These are phyloP conservation scores for Cryptococcus sp. DNA, from an alignment of 1,284 basidiomycete species.

Conservation along the genomic window DNA sequence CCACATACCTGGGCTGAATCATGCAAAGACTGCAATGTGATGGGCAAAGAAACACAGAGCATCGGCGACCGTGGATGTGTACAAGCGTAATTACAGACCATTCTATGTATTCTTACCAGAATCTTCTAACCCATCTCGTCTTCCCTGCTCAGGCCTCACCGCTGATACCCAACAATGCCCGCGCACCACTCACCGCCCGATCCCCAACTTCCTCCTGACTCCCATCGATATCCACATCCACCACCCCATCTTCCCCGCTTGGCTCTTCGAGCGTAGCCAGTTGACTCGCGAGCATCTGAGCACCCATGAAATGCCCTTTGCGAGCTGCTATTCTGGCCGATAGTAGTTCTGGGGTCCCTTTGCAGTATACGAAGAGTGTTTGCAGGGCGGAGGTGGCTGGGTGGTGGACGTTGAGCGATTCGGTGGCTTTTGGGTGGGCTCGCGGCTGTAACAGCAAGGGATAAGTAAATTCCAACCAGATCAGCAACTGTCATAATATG, in stretches of 20 bases:
- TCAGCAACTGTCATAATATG: background rate
- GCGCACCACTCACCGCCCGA: constrained; percentile 46
- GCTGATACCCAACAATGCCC: constrained; percentile 25
- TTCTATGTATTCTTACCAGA: too few species aligned
- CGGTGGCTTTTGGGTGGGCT: constrained; percentile 26
- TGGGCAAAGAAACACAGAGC: too few species aligned
- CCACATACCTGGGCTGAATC: too few species aligned
- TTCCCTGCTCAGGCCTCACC: background rate
- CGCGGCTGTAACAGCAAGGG: constrained; percentile 12
- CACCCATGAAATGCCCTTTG: constrained; percentile 86
- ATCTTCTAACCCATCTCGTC: too few species aligned
- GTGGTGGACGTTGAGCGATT: constrained; percentile 22
- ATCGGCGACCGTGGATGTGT: too few species aligned
- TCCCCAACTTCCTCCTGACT: constrained; percentile 64
- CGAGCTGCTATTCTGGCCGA: constrained; percentile 70
- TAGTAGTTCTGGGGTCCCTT: constrained; percentile 67
- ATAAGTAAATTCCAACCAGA: too few species aligned
- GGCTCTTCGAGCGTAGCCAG: constrained; percentile 77
- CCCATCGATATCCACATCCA: constrained; percentile 64
- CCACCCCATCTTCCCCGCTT: constrained; percentile 66
- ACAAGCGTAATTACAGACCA: too few species aligned
- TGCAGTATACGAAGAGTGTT: constrained; percentile 81
- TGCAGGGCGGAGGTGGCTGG: constrained; percentile 54
- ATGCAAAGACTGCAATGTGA: too few species aligned
- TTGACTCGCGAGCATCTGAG: constrained; percentile 82